phyloP scores from a whole-genome alignment of 148 eudicot species.

The Dianthus caryophyllus region DNA sequence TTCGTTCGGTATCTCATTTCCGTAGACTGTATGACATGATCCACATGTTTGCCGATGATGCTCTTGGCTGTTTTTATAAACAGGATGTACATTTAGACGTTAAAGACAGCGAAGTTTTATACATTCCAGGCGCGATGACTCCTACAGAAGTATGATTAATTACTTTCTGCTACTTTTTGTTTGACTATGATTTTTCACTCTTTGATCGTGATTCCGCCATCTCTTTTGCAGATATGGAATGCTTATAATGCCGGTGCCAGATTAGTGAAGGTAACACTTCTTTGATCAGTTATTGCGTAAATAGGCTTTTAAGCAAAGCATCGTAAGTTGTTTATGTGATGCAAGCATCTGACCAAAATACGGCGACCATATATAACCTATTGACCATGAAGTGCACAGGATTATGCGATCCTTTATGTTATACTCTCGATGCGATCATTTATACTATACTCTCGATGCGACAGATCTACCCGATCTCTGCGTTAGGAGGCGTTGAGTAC shows the following conservation, averaged over 20 bases:
- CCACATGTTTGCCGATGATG: background rate
- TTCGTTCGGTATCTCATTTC: too few relatives aligned
- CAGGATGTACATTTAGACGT: slow-evolving; percentile 54
- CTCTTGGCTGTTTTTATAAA: background rate
- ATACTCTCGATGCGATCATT: slow-evolving; percentile 11
- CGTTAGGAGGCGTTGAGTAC: slow-evolving; percentile 67
- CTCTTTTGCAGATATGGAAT: slow-evolving; percentile 47
- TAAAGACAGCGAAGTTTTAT: slow-evolving; percentile 44
- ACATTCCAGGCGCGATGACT: slow-evolving; percentile 93
- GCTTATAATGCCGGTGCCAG: slow-evolving; percentile 69
- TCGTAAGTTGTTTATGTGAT: too few relatives aligned
- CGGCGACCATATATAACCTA: too few relatives aligned
- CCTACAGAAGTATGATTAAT: slow-evolving; percentile 68
- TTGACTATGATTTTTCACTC: background rate
- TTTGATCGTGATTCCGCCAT: background rate
- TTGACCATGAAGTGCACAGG: too few relatives aligned
- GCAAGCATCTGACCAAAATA: too few relatives aligned
- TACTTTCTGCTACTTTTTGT: background rate
- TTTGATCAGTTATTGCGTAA: too few relatives aligned
- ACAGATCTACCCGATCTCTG: slow-evolving; percentile 83
- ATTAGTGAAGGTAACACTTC: slow-evolving; percentile 60
- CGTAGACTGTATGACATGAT: background rate
- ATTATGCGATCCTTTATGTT: background rate
- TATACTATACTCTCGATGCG: slow-evolving; percentile 1
- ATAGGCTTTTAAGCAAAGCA: too few relatives aligned